Conservation (phyloP, 495 filamentous ascomycete genomes). For the Penicillium lagena region DNA sequence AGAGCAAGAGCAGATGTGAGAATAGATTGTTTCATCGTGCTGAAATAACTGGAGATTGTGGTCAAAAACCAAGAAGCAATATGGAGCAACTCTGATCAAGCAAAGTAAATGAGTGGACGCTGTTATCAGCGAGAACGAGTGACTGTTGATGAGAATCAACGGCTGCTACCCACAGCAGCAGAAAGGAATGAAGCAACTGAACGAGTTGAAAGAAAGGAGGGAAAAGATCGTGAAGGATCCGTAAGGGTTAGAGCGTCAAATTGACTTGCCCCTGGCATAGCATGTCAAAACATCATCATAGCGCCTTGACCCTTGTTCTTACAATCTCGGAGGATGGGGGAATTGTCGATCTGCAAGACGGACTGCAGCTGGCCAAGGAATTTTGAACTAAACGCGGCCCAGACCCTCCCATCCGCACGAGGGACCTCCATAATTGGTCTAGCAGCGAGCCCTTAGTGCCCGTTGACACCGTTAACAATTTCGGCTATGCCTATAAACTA, state of each 20-base stretch:
- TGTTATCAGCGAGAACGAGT: conserved; percentile 19
- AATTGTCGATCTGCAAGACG: conserved; percentile 3
- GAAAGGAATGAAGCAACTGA: conserved; percentile 6
- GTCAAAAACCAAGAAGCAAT: conserved; percentile 7
- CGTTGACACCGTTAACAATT: not conserved
- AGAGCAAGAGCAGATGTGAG: conserved; percentile 20
- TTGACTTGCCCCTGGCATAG: not conserved
- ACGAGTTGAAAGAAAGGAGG: conserved; percentile 5
- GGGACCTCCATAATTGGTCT: not conserved
- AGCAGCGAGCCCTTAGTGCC: not conserved
- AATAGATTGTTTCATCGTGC: conserved; percentile 26
- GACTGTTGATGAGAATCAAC: conserved; percentile 5
- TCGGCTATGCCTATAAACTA: not conserved
- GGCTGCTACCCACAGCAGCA: not conserved
- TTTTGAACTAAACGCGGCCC: not conserved
- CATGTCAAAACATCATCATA: not conserved
- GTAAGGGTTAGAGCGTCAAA: not conserved
- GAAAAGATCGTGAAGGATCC: not conserved
- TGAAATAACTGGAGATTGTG: conserved; percentile 3
- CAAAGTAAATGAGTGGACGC: conserved; percentile 18
- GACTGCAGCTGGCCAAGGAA: not conserved
- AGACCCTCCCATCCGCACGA: conserved; percentile 1
- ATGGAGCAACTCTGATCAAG: conserved; percentile 1
- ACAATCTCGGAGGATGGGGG: not conserved
- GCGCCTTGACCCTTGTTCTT: not conserved